These are phyloP conservation scores for Fulvia fulva DNA, from an alignment of 2,329 filamentous ascomycete genomes.

Conservation along the genomic window DNA sequence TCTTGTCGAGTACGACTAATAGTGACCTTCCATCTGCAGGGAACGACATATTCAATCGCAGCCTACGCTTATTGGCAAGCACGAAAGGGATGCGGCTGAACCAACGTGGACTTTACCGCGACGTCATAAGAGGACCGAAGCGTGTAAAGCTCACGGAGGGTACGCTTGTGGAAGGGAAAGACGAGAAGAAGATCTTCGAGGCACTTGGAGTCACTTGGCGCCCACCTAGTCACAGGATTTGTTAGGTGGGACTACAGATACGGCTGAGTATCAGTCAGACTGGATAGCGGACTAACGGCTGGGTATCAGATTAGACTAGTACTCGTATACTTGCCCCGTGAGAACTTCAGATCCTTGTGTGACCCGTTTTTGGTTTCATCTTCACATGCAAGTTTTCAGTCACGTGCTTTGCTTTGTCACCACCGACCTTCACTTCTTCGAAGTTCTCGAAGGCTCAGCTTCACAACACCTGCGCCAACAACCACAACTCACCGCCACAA, in stretches of 20 bases:
- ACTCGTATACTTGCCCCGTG: not conserved
- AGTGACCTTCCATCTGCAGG: conserved; percentile 43
- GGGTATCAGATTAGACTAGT: not conserved
- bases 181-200: conserved; percentile 79
- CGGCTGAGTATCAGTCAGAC: no score
- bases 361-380: no score
- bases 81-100: conserved; percentile 82
- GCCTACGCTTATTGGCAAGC: conserved; percentile 71
- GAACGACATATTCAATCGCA: conserved; percentile 91
- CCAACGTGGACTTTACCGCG: conserved; percentile 71
- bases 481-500: not conserved
- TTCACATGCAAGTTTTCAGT: not conserved
- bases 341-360: no score
- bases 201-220: conserved; percentile 80
- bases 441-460: not conserved
- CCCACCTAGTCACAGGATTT: conserved; percentile 70
- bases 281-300: not conserved
- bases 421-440: not conserved
- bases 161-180: conserved; percentile 65
- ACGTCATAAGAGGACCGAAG: conserved; percentile 59
- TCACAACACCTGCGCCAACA: not conserved
- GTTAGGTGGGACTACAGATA: conserved; percentile 44
- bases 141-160: conserved; percentile 63
- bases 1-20: not conserved
- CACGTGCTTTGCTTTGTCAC: not conserved